Conservation (phyloP, 2,329 filamentous ascomycete genomes). For the Atkinsonella hypoxylon region DNA sequence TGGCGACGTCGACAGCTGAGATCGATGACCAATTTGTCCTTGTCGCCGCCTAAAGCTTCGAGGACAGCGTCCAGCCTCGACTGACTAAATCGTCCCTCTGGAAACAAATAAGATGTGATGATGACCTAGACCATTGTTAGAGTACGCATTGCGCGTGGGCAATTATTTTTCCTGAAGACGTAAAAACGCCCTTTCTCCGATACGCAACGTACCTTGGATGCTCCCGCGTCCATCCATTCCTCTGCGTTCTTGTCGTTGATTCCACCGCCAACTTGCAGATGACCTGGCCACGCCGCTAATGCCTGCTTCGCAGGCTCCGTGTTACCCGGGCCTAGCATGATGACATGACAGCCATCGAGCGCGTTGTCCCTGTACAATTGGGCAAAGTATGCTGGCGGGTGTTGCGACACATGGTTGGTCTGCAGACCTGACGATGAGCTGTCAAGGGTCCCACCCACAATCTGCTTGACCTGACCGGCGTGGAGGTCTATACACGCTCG, state of each 20-base stretch:
- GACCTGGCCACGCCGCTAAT: conserved; percentile 63
- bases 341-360: conserved; percentile 77
- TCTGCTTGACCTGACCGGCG: conserved; percentile 96
- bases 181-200: neutral
- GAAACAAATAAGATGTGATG: conserved; percentile 92
- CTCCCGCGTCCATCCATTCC: conserved; percentile 78
- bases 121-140: conserved; percentile 56
- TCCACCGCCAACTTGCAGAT: conserved; percentile 86
- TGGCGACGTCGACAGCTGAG: conserved; percentile 75
- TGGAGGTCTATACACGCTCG: conserved; percentile 95
- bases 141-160: neutral
- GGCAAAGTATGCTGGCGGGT: conserved; percentile 73
- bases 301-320: conserved; percentile 68
- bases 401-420: conserved; percentile 85
- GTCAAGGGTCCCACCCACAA: conserved; percentile 87
- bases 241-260: conserved; percentile 76
- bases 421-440: conserved; percentile 53
- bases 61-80: conserved; percentile 64
- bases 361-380: conserved; percentile 64
- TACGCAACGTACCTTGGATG: conserved; percentile 57
- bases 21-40: conserved; percentile 79
- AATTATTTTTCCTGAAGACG: neutral
- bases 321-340: conserved; percentile 90
- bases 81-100: conserved; percentile 68
- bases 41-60: conserved; percentile 59